Evolutionary conservation across 192 early-diverging fungal species (phyloP).

Genomic region (Neocallimastix lanati): DNA sequence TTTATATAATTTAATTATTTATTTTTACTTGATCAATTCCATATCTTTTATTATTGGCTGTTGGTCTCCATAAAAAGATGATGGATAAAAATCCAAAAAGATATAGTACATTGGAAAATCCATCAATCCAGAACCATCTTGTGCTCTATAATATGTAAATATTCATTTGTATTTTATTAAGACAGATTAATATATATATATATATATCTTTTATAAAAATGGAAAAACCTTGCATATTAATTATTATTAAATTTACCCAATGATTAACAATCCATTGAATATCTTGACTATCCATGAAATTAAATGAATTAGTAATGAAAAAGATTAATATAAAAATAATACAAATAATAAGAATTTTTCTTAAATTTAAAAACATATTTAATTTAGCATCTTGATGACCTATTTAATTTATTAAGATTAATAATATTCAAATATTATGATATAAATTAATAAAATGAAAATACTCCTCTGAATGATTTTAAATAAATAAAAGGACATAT

Average conservation of each 20-base stretch:
- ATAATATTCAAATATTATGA: no score
- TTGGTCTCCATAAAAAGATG: conserved; percentile 80
- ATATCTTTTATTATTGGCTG: conserved; percentile 74
- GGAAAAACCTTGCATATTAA: no score
- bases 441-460: not conserved
- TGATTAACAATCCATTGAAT: conserved; percentile 47
- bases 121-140: not conserved
- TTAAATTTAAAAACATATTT: conserved; percentile 7
- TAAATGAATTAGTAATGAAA: conserved; percentile 67
- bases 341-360: conserved; percentile 57
- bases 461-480: not conserved
- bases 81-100: conserved; percentile 60
- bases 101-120: conserved; percentile 59
- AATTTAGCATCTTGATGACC: not conserved
- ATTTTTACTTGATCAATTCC: conserved; percentile 39
- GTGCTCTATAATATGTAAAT: no score
- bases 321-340: conserved; percentile 52
- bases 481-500: conserved; percentile 12
- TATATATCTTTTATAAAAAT: no score
- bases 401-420: not conserved
- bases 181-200: no score
- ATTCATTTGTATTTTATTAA: no score
- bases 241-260: conserved; percentile 59
- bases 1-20: not conserved
- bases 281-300: conserved; percentile 42